Conservation (phyloP, 257 asterid genomes). For the Forsythia viridissima region DNA sequence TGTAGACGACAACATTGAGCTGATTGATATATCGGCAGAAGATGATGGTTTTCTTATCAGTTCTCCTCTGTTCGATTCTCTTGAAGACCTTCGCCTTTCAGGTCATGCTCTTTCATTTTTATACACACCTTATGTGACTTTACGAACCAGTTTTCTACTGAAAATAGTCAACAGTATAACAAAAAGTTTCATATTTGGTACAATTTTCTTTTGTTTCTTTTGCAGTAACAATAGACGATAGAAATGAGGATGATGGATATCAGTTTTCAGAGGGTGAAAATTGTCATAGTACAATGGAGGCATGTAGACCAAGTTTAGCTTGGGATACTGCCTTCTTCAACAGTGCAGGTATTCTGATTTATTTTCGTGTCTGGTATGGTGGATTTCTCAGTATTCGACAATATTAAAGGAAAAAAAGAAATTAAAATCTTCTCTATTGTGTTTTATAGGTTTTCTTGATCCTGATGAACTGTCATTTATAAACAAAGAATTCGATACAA, state of each 20-base stretch:
- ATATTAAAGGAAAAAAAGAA: neutral
- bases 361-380: neutral
- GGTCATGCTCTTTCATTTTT: slow-evolving; percentile 25
- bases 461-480: slow-evolving; percentile 53
- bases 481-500: slow-evolving; percentile 43
- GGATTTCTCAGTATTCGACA: neutral
- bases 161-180: too few species aligned
- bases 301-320: slow-evolving; percentile 50
- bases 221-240: slow-evolving; percentile 32
- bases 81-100: slow-evolving; percentile 43
- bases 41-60: slow-evolving; percentile 56
- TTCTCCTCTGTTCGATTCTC: slow-evolving; percentile 41
- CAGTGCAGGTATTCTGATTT: slow-evolving; percentile 42
- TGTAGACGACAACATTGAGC: slow-evolving; percentile 46
- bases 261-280: slow-evolving; percentile 21
- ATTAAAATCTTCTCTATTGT: neutral
- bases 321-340: slow-evolving; percentile 72
- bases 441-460: slow-evolving; percentile 58
- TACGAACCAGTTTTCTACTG: too few species aligned
- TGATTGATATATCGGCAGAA: slow-evolving; percentile 55
- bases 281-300: slow-evolving; percentile 15
- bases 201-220: neutral
- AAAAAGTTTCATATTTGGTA: too few species aligned
- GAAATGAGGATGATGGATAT: slow-evolving; percentile 20
- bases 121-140: neutral